Evolutionary conservation across 805 yeast species (phyloP).

Genomic region (Candida succiphila): DNA sequence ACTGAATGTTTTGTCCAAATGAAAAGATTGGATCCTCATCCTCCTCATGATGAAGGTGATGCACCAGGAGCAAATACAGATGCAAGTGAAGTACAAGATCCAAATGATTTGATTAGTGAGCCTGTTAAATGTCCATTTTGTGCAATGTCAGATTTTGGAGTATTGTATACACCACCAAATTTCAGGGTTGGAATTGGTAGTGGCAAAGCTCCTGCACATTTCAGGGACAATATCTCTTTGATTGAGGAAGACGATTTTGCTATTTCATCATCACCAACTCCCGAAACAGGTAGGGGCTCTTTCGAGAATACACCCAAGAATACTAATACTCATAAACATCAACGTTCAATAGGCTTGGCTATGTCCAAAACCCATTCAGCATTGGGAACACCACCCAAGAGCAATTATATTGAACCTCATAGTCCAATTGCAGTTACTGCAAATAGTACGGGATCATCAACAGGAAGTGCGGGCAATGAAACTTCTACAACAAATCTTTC

Average conservation of each 20-base stretch:
- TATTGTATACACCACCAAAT: constrained; percentile 63
- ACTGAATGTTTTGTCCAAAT: constrained; percentile 96
- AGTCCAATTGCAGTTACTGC: neutral
- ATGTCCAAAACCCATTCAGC: constrained; percentile 18
- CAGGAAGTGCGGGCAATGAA: neutral
- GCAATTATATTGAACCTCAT: neutral
- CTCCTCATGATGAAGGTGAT: constrained; percentile 62
- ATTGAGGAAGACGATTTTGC: constrained; percentile 14
- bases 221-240: constrained; percentile 8
- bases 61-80: constrained; percentile 9
- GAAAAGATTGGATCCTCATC: constrained; percentile 85
- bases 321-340: constrained; percentile 2
- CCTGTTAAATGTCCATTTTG: constrained; percentile 92
- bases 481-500: neutral
- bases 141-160: constrained; percentile 78
- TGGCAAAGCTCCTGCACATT: constrained; percentile 35
- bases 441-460: neutral
- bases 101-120: constrained; percentile 69
- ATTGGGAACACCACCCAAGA: constrained; percentile 17
- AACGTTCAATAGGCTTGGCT: constrained; percentile 14
- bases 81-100: constrained; percentile 24
- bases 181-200: constrained; percentile 51
- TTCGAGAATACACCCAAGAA: neutral
- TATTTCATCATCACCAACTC: neutral
- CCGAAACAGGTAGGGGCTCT: no score